Evolutionary conservation across 345 rosid species (phyloP).

Genomic region (Boechera retrofracta): DNA sequence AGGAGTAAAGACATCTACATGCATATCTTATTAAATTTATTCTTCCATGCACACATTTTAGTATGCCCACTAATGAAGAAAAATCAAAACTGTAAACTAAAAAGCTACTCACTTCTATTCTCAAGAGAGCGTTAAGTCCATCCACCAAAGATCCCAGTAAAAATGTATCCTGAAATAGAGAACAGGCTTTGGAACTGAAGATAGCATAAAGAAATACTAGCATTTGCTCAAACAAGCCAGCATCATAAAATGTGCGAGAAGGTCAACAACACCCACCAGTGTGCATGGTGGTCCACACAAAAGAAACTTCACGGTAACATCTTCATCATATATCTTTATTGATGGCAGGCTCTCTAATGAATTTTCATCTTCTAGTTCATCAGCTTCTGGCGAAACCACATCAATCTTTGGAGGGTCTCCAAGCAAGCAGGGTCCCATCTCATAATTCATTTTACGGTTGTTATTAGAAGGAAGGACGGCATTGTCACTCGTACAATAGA

Average conservation of each 20-base stretch:
- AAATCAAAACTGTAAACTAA: constrained; percentile 8
- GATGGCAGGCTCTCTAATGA: constrained; percentile 78
- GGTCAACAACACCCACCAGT: constrained; percentile 56
- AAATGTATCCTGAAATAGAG: constrained; percentile 65
- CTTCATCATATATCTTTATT: constrained; percentile 91
- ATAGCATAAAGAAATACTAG: constrained; percentile 7
- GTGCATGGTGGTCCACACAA: constrained; percentile 75
- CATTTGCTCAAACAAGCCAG: constrained; percentile 33
- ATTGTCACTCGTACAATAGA: constrained; percentile 65
- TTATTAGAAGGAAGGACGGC: constrained; percentile 47
- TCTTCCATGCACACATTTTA: constrained; percentile 3
- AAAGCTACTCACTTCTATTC: constrained; percentile 78
- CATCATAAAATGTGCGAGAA: constrained; percentile 23
- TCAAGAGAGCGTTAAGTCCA: constrained; percentile 92
- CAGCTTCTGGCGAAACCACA: constrained; percentile 61
- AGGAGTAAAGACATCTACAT: constrained; percentile 14
- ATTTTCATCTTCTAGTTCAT: constrained; percentile 72
- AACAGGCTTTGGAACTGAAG: constrained; percentile 33
- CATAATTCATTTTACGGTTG: constrained; percentile 51
- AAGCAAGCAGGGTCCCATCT: constrained; percentile 73
- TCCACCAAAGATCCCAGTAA: constrained; percentile 79
- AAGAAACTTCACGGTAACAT: constrained; percentile 86
- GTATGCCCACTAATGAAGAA: constrained; percentile 14
- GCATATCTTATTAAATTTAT: not conserved
- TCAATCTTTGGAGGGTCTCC: constrained; percentile 94